Percentiles rank a stretch among this genome's conserved stretches.
Conservation (phyloP, 1,284 basidiomycete species). For the Ceratobasidium sp. region DNA sequence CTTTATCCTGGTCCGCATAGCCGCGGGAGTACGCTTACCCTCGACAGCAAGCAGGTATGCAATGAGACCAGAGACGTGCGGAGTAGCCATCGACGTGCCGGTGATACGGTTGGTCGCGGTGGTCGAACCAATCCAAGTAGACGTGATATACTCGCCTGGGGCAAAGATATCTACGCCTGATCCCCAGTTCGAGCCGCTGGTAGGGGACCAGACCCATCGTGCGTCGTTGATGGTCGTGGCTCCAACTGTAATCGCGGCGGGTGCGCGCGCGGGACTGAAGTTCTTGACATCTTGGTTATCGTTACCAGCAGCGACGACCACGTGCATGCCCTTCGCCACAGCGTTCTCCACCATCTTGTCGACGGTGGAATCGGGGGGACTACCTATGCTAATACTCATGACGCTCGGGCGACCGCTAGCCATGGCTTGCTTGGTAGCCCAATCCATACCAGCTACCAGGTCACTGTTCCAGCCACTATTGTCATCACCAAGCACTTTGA, state of each 20-base stretch:
- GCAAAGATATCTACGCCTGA: slow-evolving; percentile 59
- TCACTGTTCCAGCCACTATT: slow-evolving; percentile 92
- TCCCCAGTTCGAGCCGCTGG: slow-evolving; percentile 76
- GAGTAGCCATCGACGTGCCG: slow-evolving; percentile 51
- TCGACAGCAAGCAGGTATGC: slow-evolving; percentile 44
- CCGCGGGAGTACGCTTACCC: slow-evolving; percentile 47
- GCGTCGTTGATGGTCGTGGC: slow-evolving; percentile 58
- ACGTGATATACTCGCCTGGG: slow-evolving; percentile 57
- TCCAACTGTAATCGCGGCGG: slow-evolving; percentile 58
- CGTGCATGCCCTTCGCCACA: slow-evolving; percentile 48
- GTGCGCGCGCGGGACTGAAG: slow-evolving; percentile 57
- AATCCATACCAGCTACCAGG: slow-evolving; percentile 48
- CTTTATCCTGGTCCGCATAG: slow-evolving; percentile 12
- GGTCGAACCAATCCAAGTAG: slow-evolving; percentile 45
- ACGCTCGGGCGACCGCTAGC: slow-evolving; percentile 47
- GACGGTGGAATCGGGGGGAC: slow-evolving; percentile 34
- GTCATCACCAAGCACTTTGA: slow-evolving; percentile 96
- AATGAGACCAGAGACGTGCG: slow-evolving; percentile 50
- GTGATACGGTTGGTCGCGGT: slow-evolving; percentile 44
- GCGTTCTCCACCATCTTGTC: slow-evolving; percentile 47
- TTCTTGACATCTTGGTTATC: slow-evolving; percentile 57
- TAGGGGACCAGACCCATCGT: slow-evolving; percentile 64
- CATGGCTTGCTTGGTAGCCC: slow-evolving; percentile 35
- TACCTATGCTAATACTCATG: slow-evolving; percentile 48
- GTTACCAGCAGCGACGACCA: slow-evolving; percentile 51